Evolutionary conservation across 1,139 yeast species (phyloP), one percentile per base, ranked within the genome.

Genomic region (Yamadazyma oceani): DNA sequence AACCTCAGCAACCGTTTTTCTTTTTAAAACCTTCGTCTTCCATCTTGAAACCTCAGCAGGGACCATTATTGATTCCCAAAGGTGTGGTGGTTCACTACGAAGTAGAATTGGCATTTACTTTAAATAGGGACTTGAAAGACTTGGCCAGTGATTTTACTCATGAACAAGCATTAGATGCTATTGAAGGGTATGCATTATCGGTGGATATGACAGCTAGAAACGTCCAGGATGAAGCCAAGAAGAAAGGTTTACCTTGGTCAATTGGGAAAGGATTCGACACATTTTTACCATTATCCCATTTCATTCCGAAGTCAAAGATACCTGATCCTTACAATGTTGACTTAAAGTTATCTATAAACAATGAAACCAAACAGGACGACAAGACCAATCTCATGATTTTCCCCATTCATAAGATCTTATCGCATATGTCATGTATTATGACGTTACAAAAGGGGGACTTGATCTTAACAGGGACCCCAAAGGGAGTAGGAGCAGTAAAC

Each of bases 201-300:
- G 76, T 92, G 38, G 98, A 92, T 59, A 75, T 92, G 75, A 92
- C 98, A 7, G 98, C 96, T 0, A 77, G 98, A 59, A 89, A 90
- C 55, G 95, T 92, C 24, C 99, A 92, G 63, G 90, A 85, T 54
- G 96, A 84, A 55, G 97, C 97, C 35, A 94, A 92, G 64, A 78
- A 75, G 66, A 88, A 88, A 60, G 97, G 98, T 2, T 73, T 92
- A 40, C 98, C 98, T 11, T 92, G 99, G 99, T 67, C 94, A 4
- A 87, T 90, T 50, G 96, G 94, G 27, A 94, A 92, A 60, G 98
- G 98, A 0, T 92, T 89, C 58, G 98, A 92, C 57, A 92, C 98
- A 0, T 92, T 92, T 60, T 71, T 87, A 57, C 98, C 98, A 2
- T 63, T 92, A 16, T 82, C 95, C 7, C 62, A 69, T 19, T 78